Evolutionary conservation across 495 filamentous ascomycete species (phyloP).

Genomic region (Penicillium subrubescens): DNA sequence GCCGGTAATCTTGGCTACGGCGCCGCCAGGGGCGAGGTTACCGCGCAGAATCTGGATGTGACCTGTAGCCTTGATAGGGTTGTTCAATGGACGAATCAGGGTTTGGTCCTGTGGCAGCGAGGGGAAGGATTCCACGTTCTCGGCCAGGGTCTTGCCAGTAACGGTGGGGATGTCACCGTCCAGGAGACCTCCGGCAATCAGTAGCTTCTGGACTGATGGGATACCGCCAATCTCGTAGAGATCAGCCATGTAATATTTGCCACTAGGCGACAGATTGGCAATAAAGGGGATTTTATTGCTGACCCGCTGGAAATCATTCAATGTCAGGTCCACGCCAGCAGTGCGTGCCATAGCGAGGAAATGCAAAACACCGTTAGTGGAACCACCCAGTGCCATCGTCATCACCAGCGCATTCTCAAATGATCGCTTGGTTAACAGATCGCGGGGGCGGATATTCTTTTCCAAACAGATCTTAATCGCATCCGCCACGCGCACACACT

Average conservation of each 20-base stretch:
- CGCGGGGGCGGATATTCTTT: slow-evolving; percentile 80
- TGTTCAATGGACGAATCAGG: slow-evolving; percentile 77
- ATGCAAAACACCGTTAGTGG: slow-evolving; percentile 91
- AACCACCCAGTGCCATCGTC: slow-evolving; percentile 90
- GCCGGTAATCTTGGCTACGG: slow-evolving; percentile 97
- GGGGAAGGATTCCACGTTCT: slow-evolving; percentile 84
- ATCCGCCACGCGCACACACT: slow-evolving; percentile 85
- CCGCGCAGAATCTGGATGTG: slow-evolving; percentile 89
- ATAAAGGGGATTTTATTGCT: slow-evolving; percentile 90
- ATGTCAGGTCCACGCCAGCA: slow-evolving; percentile 76
- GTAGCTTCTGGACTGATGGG: slow-evolving; percentile 87
- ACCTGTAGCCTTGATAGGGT: slow-evolving; percentile 86
- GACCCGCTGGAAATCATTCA: slow-evolving; percentile 88
- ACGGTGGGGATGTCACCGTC: slow-evolving; percentile 88
- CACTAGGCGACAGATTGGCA: slow-evolving; percentile 87
- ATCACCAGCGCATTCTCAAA: slow-evolving; percentile 94
- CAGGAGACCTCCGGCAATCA: slow-evolving; percentile 79
- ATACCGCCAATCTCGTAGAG: slow-evolving; percentile 93
- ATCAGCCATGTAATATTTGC: slow-evolving; percentile 91
- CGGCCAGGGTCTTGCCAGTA: slow-evolving; percentile 84
- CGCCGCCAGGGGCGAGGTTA: slow-evolving; percentile 88
- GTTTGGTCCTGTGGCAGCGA: slow-evolving; percentile 77
- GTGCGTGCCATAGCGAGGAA: slow-evolving; percentile 94
- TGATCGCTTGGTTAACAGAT: slow-evolving; percentile 79
- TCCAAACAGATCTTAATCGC: slow-evolving; percentile 86